These are phyloP conservation scores for Coniochaeta sp. DNA, from an alignment of 2,329 filamentous ascomycete species.

Conservation along the genomic window DNA sequence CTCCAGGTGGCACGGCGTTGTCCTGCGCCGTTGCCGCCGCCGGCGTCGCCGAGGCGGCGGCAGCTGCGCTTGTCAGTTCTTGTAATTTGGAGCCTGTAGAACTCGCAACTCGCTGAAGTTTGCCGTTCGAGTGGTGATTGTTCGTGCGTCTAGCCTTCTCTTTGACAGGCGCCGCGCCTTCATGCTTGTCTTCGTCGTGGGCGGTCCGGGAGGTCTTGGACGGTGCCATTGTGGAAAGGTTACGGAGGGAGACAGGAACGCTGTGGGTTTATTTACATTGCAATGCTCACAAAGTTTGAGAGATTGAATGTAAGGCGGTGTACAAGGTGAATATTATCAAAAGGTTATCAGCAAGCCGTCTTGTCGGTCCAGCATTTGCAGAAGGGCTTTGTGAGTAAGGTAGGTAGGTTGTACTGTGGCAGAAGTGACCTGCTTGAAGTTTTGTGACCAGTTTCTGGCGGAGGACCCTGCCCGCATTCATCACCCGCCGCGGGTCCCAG, in stretches of 20 bases:
- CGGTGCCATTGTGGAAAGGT: conserved; percentile 30
- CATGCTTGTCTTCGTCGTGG: conserved; percentile 36
- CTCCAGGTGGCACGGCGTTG: background rate
- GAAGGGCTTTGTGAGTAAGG: background rate
- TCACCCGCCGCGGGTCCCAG: background rate
- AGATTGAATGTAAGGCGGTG: background rate
- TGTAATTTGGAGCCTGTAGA: conserved; percentile 40
- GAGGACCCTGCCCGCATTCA: background rate
- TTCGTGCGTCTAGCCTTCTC: conserved; percentile 32
- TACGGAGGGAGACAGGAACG: background rate
- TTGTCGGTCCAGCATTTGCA: background rate
- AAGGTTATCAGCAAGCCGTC: background rate
- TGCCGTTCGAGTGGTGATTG: conserved; percentile 36
- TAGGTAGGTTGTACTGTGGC: background rate
- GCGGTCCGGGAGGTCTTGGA: conserved; percentile 35
- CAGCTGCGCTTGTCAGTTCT: conserved; percentile 32
- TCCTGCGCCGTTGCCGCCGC: conserved; percentile 3
- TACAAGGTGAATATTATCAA: too few relatives aligned
- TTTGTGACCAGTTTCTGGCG: background rate
- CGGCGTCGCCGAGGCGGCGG: conserved; percentile 19
- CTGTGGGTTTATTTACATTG: background rate
- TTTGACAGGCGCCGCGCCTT: conserved; percentile 27
- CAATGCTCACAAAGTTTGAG: background rate
- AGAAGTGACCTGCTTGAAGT: background rate
- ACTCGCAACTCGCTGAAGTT: conserved; percentile 49